Evolutionary conservation across 306 rosid species (phyloP).

Genomic region (Prunus mume): DNA sequence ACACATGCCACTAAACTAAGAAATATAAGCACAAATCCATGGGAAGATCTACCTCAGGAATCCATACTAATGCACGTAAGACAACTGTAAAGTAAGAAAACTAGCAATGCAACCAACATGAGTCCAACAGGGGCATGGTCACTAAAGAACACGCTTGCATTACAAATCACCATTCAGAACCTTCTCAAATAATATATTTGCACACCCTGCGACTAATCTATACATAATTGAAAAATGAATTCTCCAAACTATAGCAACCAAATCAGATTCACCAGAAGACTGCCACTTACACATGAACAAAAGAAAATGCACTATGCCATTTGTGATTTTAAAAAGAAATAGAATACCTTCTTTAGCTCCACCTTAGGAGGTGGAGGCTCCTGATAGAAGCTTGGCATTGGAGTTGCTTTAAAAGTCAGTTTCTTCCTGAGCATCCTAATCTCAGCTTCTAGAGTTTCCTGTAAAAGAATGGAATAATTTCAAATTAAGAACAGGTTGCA

Average conservation of each 20-base stretch:
- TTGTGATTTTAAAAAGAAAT: neutral
- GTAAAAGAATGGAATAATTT: conserved; percentile 22
- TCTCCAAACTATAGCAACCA: neutral
- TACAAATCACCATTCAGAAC: neutral
- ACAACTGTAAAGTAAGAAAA: neutral
- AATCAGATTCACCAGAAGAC: neutral
- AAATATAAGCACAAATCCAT: neutral
- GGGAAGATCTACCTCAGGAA: neutral
- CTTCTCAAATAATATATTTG: neutral
- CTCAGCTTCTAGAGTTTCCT: conserved; percentile 75
- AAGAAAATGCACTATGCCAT: neutral
- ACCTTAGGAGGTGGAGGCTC: conserved; percentile 45
- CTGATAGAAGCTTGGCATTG: conserved; percentile 46
- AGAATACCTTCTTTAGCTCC: conserved; percentile 38
- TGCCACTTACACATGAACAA: neutral
- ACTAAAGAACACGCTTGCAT: neutral
- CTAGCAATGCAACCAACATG: neutral
- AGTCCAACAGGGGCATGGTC: neutral
- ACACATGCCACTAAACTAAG: neutral
- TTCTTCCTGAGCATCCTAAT: conserved; percentile 37
- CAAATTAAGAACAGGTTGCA: conserved; percentile 11
- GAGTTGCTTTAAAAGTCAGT: conserved; percentile 39
- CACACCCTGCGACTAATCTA: neutral
- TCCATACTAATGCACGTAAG: neutral
- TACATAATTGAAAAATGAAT: neutral